Evolutionary conservation across 345 rosid species (phyloP).

Genomic region (Mercurialis annua): DNA sequence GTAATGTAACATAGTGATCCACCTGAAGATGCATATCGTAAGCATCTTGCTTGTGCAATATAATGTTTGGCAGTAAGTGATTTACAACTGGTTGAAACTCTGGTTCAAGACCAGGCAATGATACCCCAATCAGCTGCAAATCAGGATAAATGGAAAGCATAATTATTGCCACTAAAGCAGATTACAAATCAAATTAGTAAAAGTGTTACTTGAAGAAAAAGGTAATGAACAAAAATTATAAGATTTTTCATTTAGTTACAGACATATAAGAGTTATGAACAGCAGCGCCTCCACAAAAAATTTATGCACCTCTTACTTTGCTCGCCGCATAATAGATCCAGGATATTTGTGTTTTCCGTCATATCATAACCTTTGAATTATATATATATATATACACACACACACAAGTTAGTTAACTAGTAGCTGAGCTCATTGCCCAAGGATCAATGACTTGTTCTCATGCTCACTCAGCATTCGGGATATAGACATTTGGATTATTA

Average conservation of each 20-base stretch:
- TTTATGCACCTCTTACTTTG: background rate
- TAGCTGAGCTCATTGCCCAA: no score
- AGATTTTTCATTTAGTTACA: background rate
- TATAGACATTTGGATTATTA: no score
- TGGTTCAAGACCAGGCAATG: constrained; percentile 67
- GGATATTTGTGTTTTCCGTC: no score
- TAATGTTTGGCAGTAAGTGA: constrained; percentile 65
- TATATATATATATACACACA: no score
- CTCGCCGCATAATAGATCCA: no score
- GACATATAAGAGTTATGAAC: background rate
- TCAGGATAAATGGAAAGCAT: constrained; percentile 13
- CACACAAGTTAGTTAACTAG: no score
- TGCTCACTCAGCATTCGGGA: no score
- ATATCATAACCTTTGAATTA: no score
- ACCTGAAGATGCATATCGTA: constrained; percentile 84
- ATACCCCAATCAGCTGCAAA: constrained; percentile 70
- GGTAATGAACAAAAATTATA: background rate
- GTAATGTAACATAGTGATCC: constrained; percentile 17
- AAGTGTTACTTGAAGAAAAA: background rate
- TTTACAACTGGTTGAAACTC: constrained; percentile 82
- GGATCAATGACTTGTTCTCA: no score
- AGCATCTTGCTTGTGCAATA: constrained; percentile 69
- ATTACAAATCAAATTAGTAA: constrained; percentile 7
- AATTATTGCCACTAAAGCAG: constrained; percentile 11
- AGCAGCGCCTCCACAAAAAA: background rate